Evolutionary conservation across 2,329 filamentous ascomycete genomes (phyloP), one percentile per base, ranked within the genome.

Genomic region (Calycina marina): DNA sequence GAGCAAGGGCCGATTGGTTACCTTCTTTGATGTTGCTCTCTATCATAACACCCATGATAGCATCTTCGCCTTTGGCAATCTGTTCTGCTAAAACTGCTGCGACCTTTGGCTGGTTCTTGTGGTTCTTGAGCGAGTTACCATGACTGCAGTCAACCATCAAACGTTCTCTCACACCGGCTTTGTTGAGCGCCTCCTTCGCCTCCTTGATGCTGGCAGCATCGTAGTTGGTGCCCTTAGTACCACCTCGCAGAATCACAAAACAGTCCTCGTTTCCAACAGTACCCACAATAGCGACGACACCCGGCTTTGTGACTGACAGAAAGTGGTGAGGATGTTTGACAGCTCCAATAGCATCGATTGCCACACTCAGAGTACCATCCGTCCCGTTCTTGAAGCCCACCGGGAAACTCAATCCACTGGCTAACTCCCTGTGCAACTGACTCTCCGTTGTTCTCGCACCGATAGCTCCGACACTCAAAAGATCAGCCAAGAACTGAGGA

Each of bases 311-410:
- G 44, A 96, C 88, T 5, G 85, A 93, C 47, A 98, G 68, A 69
- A 98, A 96, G 65, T 94, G 85, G 53, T 98, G 90, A 11, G 84
- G 82, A 53, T 93, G 83, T 55, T 72, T 76, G 31, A 90, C 88
- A 11, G 90, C 83, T 40, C 86, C 85, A 54, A 96, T 93, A 31
- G 90, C 90, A 54, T 98, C 90, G 47, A 96, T 83, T 10, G 90
- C 86, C 4, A 96, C 86, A 35, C 77, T 72, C 29, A 96, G 63
- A 6, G 77, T 79, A 32, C 90, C 90, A 55, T 98, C 90, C 18
- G 90, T 98, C 43, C 90, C 90, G 59, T 98, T 98, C 72, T 98
- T 98, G 79, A 98, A 98, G 31, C 90, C 90, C 9, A 98, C 85
- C 2, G 90, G 90, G 77, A 94, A 96, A 46, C 81, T 92, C 20